Evolutionary conservation across 495 filamentous ascomycete genomes (phyloP).

Genomic region (Clavariopsis aquatica): DNA sequence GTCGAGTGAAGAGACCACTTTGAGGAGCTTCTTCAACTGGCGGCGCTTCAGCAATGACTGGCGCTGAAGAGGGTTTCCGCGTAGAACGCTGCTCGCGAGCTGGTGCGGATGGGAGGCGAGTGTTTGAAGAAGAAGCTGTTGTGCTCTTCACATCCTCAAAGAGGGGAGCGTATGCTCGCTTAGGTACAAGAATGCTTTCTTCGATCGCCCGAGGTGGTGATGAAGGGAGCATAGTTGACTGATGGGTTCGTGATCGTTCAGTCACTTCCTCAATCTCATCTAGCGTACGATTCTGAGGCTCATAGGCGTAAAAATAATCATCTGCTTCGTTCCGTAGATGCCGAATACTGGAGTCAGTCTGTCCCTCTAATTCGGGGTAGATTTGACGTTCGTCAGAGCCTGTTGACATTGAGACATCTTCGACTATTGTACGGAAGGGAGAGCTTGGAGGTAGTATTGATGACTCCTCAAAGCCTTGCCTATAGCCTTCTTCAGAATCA

Average conservation of each 20-base stretch:
- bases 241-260: constrained; percentile 15
- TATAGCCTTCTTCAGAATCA: constrained; percentile 18
- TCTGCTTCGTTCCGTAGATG: constrained; percentile 31
- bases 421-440: constrained; percentile 28
- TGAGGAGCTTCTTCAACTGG: neutral
- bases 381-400: constrained; percentile 25
- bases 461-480: constrained; percentile 15
- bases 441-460: constrained; percentile 21
- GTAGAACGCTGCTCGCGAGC: neutral
- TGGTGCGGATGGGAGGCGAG: neutral
- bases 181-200: constrained; percentile 22
- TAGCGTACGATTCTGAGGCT: constrained; percentile 24
- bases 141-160: constrained; percentile 14
- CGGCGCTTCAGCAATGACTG: neutral
- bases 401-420: neutral
- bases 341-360: constrained; percentile 27
- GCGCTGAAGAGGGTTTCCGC: neutral
- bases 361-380: constrained; percentile 16
- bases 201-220: constrained; percentile 21
- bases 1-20: constrained; percentile 29
- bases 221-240: constrained; percentile 8
- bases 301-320: constrained; percentile 16
- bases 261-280: constrained; percentile 32
- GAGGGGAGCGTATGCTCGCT: constrained; percentile 22
- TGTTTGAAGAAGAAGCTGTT: neutral